These are phyloP conservation scores for Saprolegnia parasitica DNA, from an alignment of 352 stramenopile species.

Conservation along the genomic window DNA sequence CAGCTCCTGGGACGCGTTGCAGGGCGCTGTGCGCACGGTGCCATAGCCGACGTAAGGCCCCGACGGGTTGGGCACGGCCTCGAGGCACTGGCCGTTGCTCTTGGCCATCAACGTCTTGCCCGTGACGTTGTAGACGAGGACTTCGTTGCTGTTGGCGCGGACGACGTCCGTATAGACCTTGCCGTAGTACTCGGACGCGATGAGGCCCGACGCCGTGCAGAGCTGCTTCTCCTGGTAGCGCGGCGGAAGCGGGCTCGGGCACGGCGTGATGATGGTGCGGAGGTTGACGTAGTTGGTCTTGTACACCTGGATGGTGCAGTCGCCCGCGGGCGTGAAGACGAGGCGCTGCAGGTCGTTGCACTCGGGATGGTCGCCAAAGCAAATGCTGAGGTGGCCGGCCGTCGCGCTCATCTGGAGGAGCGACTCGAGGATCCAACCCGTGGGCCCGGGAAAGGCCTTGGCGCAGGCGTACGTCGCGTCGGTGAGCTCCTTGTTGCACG, in stretches of 20 bases:
- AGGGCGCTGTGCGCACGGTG: not conserved
- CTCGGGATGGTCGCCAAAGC: not conserved
- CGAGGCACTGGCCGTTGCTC: constrained; percentile 3
- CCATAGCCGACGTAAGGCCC: not conserved
- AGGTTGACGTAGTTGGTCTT: not conserved
- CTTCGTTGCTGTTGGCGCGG: not conserved
- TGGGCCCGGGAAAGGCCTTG: too few species aligned
- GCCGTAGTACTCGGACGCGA: not conserved
- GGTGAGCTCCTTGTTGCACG: too few species aligned
- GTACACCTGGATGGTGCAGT: not conserved
- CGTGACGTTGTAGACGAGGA: not conserved
- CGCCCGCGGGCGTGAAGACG: not conserved
- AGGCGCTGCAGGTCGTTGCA: not conserved
- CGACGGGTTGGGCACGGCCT: not conserved
- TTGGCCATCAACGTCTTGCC: not conserved
- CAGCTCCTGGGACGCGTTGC: not conserved
- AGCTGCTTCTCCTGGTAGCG: not conserved
- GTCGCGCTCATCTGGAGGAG: not conserved
- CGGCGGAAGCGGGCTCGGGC: not conserved
- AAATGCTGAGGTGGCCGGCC: not conserved
- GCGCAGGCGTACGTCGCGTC: too few species aligned
- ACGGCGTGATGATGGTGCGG: not conserved
- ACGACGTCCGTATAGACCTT: not conserved
- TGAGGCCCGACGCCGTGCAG: not conserved
- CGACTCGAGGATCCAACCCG: too few species aligned